Percentiles rank a stretch among this genome's conserved stretches.
Evolutionary conservation across 257 asterid species (phyloP).

Genomic region (Nicotiana undulata): DNA sequence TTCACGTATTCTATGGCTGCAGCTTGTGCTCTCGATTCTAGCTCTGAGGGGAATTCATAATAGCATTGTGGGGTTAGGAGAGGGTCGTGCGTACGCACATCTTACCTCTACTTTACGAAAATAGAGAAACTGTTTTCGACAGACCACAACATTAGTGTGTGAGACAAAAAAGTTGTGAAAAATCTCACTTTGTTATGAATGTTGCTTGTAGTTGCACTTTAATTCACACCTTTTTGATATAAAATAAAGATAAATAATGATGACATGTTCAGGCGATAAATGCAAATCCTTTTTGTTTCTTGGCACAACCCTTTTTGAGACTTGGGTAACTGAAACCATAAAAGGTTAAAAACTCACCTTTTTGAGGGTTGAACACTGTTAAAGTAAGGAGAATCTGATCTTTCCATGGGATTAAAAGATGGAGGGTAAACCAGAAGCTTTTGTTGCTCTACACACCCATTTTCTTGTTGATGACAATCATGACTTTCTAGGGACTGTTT

Average conservation of each 20-base stretch:
- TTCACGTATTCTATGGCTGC: slow-evolving; percentile 43
- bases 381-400: slow-evolving; percentile 13
- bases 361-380: slow-evolving; percentile 28
- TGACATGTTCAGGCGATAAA: not conserved
- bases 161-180: too few relatives aligned
- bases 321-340: slow-evolving; percentile 11
- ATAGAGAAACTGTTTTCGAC: too few relatives aligned
- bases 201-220: not conserved
- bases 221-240: not conserved
- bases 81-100: too few relatives aligned
- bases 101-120: too few relatives aligned
- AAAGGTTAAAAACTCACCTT: slow-evolving; percentile 36
- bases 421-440: not conserved
- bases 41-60: slow-evolving; percentile 15
- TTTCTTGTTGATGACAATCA: slow-evolving; percentile 6
- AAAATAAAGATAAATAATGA: not conserved
- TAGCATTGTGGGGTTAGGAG: too few relatives aligned
- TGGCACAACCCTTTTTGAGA: slow-evolving; percentile 20
- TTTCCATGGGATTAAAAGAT: slow-evolving; percentile 4
- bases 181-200: not conserved
- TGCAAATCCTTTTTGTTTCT: slow-evolving; percentile 18
- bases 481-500: slow-evolving; percentile 19
- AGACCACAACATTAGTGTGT: too few relatives aligned
- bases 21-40: slow-evolving; percentile 33
- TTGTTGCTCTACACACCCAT: slow-evolving; percentile 12